phyloP scores from a whole-genome alignment of 108 stramenopile species.

The Licmophora abbreviata region DNA sequence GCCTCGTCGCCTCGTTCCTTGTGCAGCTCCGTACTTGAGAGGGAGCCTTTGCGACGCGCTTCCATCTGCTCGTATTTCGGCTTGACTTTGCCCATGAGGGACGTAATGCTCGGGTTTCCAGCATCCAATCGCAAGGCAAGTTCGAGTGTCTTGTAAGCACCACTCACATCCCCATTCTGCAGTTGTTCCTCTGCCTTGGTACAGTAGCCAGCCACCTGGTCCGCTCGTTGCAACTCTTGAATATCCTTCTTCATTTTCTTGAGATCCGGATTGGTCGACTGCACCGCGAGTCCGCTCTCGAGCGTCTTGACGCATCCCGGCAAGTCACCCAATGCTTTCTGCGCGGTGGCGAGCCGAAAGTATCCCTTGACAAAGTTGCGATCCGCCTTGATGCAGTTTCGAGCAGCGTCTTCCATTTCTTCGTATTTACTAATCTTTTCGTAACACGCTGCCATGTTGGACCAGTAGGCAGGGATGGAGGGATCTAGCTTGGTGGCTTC shows the following conservation, averaged over 20 bases:
- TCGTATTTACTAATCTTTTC: constrained; percentile 89
- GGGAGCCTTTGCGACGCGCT: constrained; percentile 66
- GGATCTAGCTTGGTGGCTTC: constrained; percentile 73
- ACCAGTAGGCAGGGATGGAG: constrained; percentile 78
- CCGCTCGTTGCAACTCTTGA: constrained; percentile 77
- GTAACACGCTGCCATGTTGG: constrained; percentile 89
- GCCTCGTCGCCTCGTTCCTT: constrained; percentile 94
- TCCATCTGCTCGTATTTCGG: constrained; percentile 91
- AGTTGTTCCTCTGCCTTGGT: constrained; percentile 83
- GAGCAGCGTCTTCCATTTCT: constrained; percentile 84
- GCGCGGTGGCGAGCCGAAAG: constrained; percentile 89
- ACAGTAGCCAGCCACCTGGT: constrained; percentile 81
- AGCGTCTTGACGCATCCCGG: constrained; percentile 82
- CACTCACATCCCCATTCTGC: constrained; percentile 80
- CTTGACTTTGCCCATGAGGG: constrained; percentile 78
- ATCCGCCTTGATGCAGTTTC: constrained; percentile 90
- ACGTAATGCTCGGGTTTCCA: constrained; percentile 84
- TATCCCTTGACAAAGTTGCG: constrained; percentile 95
- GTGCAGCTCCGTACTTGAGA: constrained; percentile 75
- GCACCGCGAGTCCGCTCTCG: constrained; percentile 74
- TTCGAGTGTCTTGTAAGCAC: constrained; percentile 86
- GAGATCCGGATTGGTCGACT: constrained; percentile 76
- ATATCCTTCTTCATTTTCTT: constrained; percentile 90
- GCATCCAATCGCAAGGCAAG: constrained; percentile 89
- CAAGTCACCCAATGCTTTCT: constrained; percentile 69